Evolutionary conservation across 2,329 filamentous ascomycete species (phyloP).

Genomic region (Trichophyton mentagrophytes): DNA sequence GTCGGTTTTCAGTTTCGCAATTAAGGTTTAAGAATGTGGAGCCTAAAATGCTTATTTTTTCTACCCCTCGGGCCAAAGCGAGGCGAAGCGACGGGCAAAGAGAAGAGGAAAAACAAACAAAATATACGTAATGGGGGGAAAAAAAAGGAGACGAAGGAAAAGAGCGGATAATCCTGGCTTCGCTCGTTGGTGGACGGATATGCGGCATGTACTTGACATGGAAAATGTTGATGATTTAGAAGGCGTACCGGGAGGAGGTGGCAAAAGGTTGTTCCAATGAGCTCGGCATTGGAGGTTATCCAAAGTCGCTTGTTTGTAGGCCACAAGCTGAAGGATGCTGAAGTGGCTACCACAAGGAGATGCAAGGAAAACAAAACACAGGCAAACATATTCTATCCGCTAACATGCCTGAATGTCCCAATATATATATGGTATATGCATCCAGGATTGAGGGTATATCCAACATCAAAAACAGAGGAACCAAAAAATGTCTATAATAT

Average conservation of each 20-base stretch:
- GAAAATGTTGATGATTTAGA: background rate
- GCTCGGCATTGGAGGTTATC: background rate
- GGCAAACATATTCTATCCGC: background rate
- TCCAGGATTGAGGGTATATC: background rate
- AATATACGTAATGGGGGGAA: background rate
- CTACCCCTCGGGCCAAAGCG: background rate
- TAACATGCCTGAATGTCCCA: background rate
- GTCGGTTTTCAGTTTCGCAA: background rate
- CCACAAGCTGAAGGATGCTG: background rate
- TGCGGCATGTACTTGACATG: background rate
- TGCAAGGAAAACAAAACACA: background rate
- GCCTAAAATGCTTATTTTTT: background rate
- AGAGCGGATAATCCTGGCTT: background rate
- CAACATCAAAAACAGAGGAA: background rate
- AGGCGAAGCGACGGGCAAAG: background rate
- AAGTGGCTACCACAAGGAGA: background rate
- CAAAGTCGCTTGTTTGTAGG: background rate
- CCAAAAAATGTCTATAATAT: background rate
- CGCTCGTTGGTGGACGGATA: background rate
- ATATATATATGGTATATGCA: background rate
- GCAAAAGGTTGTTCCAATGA: background rate
- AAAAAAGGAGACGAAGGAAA: background rate
- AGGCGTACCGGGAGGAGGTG: background rate
- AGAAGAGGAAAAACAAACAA: background rate
- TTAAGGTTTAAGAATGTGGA: conserved; percentile 4